A percentile compares a stretch with the other conserved stretches of the same genome.
These are phyloP conservation scores for Umbelopsis sp. DNA, from an alignment of 192 early-diverging fungal genomes.

Conservation along the genomic window DNA sequence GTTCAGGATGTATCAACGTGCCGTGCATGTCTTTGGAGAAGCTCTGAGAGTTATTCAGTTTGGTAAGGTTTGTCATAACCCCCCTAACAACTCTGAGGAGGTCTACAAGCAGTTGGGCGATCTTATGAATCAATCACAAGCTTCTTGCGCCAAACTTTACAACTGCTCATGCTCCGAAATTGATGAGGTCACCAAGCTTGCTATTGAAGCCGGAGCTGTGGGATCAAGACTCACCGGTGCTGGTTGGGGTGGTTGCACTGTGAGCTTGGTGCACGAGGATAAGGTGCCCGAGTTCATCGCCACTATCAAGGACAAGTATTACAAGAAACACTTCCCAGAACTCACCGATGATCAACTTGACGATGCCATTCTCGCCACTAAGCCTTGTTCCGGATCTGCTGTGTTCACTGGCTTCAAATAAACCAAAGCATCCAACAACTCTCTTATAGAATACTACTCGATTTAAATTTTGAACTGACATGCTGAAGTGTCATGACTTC, in stretches of 20 bases:
- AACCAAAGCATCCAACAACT: background rate
- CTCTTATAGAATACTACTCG: background rate
- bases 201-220: slow-evolving; percentile 66
- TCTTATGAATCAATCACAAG: slow-evolving; percentile 90
- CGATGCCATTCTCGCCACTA: slow-evolving; percentile 54
- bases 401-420: slow-evolving; percentile 43
- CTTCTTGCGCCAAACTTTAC: slow-evolving; percentile 77
- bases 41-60: slow-evolving; percentile 80
- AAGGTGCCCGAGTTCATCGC: slow-evolving; percentile 64
- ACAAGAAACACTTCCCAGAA: slow-evolving; percentile 54
- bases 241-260: slow-evolving; percentile 86
- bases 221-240: slow-evolving; percentile 92
- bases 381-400: slow-evolving; percentile 48
- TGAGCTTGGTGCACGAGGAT: slow-evolving; percentile 71
- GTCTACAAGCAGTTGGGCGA: slow-evolving; percentile 64
- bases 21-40: slow-evolving; percentile 84
- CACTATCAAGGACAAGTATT: slow-evolving; percentile 68
- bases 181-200: slow-evolving; percentile 73
- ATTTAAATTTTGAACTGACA: too few relatives aligned
- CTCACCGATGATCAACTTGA: slow-evolving; percentile 51
- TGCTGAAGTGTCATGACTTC: too few relatives aligned
- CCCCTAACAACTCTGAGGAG: slow-evolving; percentile 33
- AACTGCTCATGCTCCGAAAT: slow-evolving; percentile 86
- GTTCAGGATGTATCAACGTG: slow-evolving; percentile 79
- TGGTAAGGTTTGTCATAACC: slow-evolving; percentile 55